Base-by-base conservation (phyloP, 129 eudicot species). In the Flaveria ramosissima region DNA sequence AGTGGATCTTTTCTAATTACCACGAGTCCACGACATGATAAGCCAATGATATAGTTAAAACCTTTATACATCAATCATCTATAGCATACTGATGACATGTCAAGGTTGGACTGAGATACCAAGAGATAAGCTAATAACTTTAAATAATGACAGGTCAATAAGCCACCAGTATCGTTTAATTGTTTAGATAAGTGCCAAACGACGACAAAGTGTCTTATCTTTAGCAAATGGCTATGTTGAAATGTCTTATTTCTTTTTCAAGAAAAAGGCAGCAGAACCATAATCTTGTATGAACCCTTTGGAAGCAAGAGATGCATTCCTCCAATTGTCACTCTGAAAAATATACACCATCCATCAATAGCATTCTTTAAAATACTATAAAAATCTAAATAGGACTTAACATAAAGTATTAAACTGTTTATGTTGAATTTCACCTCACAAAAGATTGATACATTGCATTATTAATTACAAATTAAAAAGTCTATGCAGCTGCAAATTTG, bases 291-390 rank as follows among this genome's bases (percentile, higher is more conserved):
- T 87, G n/a, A 64, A 79, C 82, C 86, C 85, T 78, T 84, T 85
- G 89, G 89, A 84, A 84, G 91, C 89, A 86, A 88, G 60, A 76
- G 73, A 83, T 80, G 84, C 84, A 79, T 85, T 83, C 88, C 81
- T 80, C 89, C 89, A 83, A 78, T 82, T 82, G 82, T 81, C 43
- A 81, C 81, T 91, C 96, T 86, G 89, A 92, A 88, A 90, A 87
- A 90, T 72, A 83, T 87, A 87, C 79, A 82, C 79, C 74, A 80
- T 73, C 59, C 78, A 81, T 85, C 85, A 83, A 90, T 81, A 78
- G 76, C 53, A 74, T 68, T 70, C 77, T 23, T 14, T 7, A 63
- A 72, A 72, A 36, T 16, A 52, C 10, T 10, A 32, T 39, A 53
- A 42, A 56, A 23, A 39, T 12, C 6, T 3, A 23, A 61, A 20